Evolutionary conservation across 1,284 basidiomycete genomes (phyloP), one percentile per base, ranked within the genome.

Genomic region (Ustilago trichophora): DNA sequence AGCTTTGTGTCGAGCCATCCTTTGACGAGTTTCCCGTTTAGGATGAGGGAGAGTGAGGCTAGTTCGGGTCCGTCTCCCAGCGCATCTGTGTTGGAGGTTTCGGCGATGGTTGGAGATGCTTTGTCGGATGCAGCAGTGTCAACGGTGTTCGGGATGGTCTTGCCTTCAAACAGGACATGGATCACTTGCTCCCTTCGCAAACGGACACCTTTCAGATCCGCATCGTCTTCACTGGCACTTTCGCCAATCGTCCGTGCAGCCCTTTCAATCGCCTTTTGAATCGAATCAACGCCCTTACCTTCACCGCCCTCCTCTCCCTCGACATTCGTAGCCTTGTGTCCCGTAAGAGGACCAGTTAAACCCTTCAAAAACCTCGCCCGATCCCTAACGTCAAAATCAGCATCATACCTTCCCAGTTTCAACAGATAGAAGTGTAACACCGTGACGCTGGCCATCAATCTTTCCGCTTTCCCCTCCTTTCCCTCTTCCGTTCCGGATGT

Each of bases 291-390:
- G 10, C 29, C 54, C 21, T 41, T 35, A 6, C 18, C 45, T 11
- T 4, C 35, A 35, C 7, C 25, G 15, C 13, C 27, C 25, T 12
- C 13, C 3, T 29, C n/a, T 22, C 16, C 22, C 22, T 16, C 21
- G 27, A 2, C 13, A n/a, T n/a, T n/a, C n/a, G 12, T 21, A 1
- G 21, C 32, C 43, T 38, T 47, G 19, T 25, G 43, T 1, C 38
- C 49, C 10, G 41, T 49, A 4, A 72, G 38, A 3, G 67, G 57
- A 24, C 48, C 44, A 6, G 75, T 76, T 27, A 81, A 54, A 0
- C 71, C 72, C 33, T 72, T 72, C 49, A 67, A 74, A 45, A 77
- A 75, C 18, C 77, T 46, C 15, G 73, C 76, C 2, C 77, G 69
- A 48, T 77, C 78, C 1, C 77, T 53, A 15, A 80, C 72, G 31